phyloP scores from a whole-genome alignment of 345 rosid genomes.

The Populus deltoides region DNA sequence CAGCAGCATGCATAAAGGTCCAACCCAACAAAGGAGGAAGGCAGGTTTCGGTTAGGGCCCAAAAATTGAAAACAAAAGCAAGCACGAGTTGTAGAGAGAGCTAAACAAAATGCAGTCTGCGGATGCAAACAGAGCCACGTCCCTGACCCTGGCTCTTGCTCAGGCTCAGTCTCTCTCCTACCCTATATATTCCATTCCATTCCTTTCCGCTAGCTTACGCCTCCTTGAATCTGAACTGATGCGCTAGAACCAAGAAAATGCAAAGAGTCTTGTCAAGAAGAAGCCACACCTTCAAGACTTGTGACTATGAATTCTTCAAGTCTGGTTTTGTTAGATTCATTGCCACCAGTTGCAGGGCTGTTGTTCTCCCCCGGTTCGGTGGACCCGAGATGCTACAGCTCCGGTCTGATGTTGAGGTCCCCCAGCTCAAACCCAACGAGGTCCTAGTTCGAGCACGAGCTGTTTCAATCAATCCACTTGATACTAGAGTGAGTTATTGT shows the following conservation, averaged over 20 bases:
- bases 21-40: no score
- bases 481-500: slow-evolving; percentile 63
- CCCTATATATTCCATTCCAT: background rate
- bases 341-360: slow-evolving; percentile 77
- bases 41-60: no score
- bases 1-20: no score
- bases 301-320: background rate
- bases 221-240: background rate
- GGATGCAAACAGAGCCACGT: slow-evolving; percentile 27
- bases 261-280: slow-evolving; percentile 5
- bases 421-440: slow-evolving; percentile 70
- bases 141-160: background rate
- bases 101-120: background rate
- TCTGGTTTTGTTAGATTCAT: slow-evolving; percentile 36
- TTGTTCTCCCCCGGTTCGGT: slow-evolving; percentile 80
- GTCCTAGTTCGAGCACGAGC: slow-evolving; percentile 84
- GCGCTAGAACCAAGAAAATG: slow-evolving; percentile 21
- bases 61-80: no score
- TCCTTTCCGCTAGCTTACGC: background rate
- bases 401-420: slow-evolving; percentile 66
- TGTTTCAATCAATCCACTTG: slow-evolving; percentile 89
- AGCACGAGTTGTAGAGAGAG: no score
- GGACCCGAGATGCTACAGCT: slow-evolving; percentile 86
- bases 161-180: background rate
- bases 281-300: slow-evolving; percentile 3